A percentile compares a stretch with the other conserved stretches of the same genome.
phyloP scores from a whole-genome alignment of 225 moss, liverwort and hornwort species.

The Anthoceros angustus region DNA sequence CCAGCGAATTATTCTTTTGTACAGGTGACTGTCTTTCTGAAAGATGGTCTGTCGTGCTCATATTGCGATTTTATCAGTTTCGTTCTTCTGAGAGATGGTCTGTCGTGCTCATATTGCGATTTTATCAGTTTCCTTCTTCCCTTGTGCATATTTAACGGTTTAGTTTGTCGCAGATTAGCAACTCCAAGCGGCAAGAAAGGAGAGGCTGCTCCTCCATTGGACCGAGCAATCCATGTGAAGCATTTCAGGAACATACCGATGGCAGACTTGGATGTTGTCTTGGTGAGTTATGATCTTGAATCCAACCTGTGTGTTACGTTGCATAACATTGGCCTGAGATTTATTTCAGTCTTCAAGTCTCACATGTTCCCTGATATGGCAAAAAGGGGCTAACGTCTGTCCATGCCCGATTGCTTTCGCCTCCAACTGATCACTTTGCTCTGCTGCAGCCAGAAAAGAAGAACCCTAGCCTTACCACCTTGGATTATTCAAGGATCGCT shows the following conservation, averaged over 20 bases:
- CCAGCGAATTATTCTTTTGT: constrained; percentile 47
- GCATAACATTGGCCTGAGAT: not conserved
- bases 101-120: too few relatives aligned
- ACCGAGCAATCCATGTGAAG: constrained; percentile 43
- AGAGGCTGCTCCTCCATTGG: constrained; percentile 25
- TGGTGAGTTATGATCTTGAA: constrained; percentile 22
- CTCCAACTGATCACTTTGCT: not conserved
- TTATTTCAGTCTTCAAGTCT: too few relatives aligned
- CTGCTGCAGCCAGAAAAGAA: constrained; percentile 44
- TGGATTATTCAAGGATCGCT: constrained; percentile 49
- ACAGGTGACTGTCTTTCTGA: constrained; percentile 21
- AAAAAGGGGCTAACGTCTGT: too few relatives aligned
- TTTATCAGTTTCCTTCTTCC: too few relatives aligned
- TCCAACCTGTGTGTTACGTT: not conserved
- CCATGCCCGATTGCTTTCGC: too few relatives aligned
- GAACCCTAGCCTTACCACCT: constrained; percentile 45
- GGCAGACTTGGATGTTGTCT: constrained; percentile 59
- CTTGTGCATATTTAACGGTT: not conserved
- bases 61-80: too few relatives aligned
- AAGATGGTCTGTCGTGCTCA: too few relatives aligned
- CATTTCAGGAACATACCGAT: constrained; percentile 49
- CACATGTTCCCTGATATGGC: not conserved
- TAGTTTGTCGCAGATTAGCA: not conserved
- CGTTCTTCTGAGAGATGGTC: too few relatives aligned
- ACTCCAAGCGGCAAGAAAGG: constrained; percentile 1